Conservation (phyloP, 495 filamentous ascomycete species). For the Cercophora scortea region DNA sequence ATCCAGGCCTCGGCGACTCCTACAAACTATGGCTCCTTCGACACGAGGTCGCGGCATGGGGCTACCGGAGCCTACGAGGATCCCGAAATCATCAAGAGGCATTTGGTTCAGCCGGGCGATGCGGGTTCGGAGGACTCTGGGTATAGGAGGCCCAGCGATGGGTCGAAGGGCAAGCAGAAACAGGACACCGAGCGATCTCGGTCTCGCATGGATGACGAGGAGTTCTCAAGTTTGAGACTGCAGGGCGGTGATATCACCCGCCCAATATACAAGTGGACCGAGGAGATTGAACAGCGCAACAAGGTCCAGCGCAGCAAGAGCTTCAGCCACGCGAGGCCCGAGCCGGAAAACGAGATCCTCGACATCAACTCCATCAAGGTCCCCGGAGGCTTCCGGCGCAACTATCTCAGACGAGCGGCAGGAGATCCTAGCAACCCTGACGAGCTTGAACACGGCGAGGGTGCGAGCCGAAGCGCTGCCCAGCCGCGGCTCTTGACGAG, state of each 20-base stretch:
- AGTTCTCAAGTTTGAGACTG: constrained; percentile 85
- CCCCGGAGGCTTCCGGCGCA: constrained; percentile 86
- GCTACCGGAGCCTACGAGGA: constrained; percentile 57
- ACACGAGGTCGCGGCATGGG: constrained; percentile 44
- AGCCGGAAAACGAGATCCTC: constrained; percentile 67
- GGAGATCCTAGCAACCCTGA: constrained; percentile 42
- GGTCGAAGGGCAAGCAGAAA: constrained; percentile 40
- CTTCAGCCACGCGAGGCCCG: constrained; percentile 68
- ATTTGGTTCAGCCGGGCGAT: constrained; percentile 65
- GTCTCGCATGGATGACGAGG: constrained; percentile 52
- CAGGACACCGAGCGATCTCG: constrained; percentile 30
- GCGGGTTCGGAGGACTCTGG: constrained; percentile 29
- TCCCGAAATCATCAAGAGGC: constrained; percentile 70
- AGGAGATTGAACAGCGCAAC: constrained; percentile 60
- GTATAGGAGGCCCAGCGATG: constrained; percentile 26
- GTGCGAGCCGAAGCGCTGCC: constrained; percentile 20
- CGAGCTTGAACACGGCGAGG: constrained; percentile 33
- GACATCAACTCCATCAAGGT: constrained; percentile 83
- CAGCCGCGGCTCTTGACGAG: constrained; percentile 67
- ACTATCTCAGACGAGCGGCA: constrained; percentile 67
- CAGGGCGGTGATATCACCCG: constrained; percentile 93
- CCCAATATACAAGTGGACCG: constrained; percentile 89
- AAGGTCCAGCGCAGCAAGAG: constrained; percentile 69
- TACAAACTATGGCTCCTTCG: constrained; percentile 76
- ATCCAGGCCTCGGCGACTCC: constrained; percentile 41